Conservation (phyloP, 2,329 filamentous ascomycete genomes). For the Penicillium oxalicum region DNA sequence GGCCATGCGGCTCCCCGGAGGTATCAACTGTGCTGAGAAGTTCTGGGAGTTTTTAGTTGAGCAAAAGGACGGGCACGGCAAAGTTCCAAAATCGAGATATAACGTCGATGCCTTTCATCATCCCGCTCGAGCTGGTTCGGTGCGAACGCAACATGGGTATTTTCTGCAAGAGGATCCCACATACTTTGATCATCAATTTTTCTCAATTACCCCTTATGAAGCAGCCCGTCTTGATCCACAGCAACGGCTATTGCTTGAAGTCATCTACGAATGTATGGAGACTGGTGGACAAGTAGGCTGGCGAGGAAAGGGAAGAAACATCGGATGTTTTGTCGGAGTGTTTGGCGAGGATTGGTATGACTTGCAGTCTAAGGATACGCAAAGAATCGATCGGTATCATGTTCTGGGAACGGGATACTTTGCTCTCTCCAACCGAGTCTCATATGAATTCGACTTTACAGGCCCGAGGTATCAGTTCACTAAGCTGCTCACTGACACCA, state of each 20-base stretch:
- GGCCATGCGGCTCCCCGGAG: slow-evolving; percentile 5
- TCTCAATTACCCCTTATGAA: slow-evolving; percentile 21
- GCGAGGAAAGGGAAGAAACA: slow-evolving; percentile 26
- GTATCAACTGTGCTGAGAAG: not conserved
- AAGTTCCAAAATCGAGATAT: not conserved
- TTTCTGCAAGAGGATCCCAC: slow-evolving; percentile 28
- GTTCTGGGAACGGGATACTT: slow-evolving; percentile 15
- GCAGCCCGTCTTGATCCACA: slow-evolving; percentile 27
- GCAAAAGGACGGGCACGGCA: not conserved
- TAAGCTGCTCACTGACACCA: not conserved
- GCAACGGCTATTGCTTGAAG: slow-evolving; percentile 29
- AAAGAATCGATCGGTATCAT: slow-evolving; percentile 12
- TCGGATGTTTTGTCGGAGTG: slow-evolving; percentile 23
- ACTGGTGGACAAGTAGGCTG: slow-evolving; percentile 25
- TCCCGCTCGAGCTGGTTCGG: not conserved
- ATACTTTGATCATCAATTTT: slow-evolving; percentile 25
- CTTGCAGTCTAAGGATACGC: slow-evolving; percentile 15
- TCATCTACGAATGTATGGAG: slow-evolving; percentile 30
- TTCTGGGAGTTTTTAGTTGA: slow-evolving; percentile 2
- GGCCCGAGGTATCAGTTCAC: slow-evolving; percentile 17
- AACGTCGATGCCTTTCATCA: not conserved
- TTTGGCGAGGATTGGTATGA: slow-evolving; percentile 26
- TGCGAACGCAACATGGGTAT: slow-evolving; percentile 15
- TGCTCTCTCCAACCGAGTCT: slow-evolving; percentile 21
- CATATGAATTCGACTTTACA: slow-evolving; percentile 19